Percentiles rank a stretch among this genome's conserved stretches.
These are phyloP conservation scores for Saposhnikovia divaricata DNA, from an alignment of 129 eudicot genomes.

Conservation along the genomic window DNA sequence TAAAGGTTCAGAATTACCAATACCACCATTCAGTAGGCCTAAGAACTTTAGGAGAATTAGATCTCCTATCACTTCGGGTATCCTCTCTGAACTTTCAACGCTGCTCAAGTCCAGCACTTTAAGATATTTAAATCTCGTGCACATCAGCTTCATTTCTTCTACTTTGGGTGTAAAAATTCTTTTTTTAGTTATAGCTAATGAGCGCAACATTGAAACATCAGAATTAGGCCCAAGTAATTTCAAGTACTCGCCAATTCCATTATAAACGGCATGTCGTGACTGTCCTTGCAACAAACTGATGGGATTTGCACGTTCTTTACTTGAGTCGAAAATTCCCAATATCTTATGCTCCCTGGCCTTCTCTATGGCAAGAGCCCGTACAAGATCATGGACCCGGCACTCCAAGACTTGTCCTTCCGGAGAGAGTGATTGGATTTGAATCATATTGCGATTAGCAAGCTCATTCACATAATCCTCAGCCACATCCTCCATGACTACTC, in stretches of 20 bases:
- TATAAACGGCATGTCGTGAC: background rate
- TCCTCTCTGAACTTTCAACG: background rate
- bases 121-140: too few species aligned
- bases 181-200: too few species aligned
- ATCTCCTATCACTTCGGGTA: background rate
- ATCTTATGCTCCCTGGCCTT: background rate
- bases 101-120: too few species aligned
- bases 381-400: background rate
- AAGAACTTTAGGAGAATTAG: background rate
- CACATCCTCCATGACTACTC: background rate
- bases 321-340: background rate
- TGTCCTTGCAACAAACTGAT: background rate
- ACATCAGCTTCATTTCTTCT: too few species aligned
- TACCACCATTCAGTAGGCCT: background rate
- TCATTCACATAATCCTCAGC: background rate
- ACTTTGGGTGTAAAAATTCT: too few species aligned
- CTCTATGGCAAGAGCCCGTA: background rate
- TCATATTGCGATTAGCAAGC: background rate
- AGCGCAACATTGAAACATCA: too few species aligned
- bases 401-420: background rate
- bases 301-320: background rate
- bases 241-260: too few species aligned
- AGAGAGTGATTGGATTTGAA: background rate
- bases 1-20: too few species aligned
- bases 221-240: too few species aligned